Evolutionary conservation across 169 alveolate genomes (phyloP), one percentile per base, ranked within the genome.

Genomic region (Plasmodium falciparum): DNA sequence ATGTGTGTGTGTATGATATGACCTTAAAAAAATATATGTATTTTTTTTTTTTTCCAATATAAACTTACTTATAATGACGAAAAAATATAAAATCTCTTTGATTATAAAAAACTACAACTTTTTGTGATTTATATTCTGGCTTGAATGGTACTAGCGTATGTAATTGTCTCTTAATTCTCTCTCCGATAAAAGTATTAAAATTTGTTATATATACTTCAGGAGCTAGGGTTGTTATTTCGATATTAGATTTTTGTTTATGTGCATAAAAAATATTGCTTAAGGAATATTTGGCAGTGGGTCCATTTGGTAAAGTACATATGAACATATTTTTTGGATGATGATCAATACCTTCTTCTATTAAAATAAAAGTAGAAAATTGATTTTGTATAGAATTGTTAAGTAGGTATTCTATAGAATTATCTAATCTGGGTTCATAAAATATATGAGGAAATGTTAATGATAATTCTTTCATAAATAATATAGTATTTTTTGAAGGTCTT

Each of bases 71-170:
- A 93, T 98, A 99, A 88, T 98, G 99, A 67, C 99, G 97, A 92
- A 99, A 98, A 95, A 99, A 99, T 12, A 99, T 98, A 94, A 98
- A 98, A 93, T 99, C 99, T 88, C 99, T 96, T 93, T 98, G 98
- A 94, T 98, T 99, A 93, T 98, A 99, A 93, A 98, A 98, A 20
- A 99, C 98, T 62, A 98, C 97, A 33, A 98, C 99, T 89, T 99
- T 95, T 88, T 99, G 95, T 9, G 99, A 99, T 75, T 93, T 94
- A 91, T 98, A 98, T 47, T 98, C 98, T 33, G 99, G 99, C 47
- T 95, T 97, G 91, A 96, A 94, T 24, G 99, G 99, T 83, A 98
- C 98, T 33, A 98, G 93, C 33, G 99, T 96, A 61, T 98, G 99
- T 66, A 99, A 92, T 92, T 98, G 98, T 83, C 99, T 95, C 12